Base-by-base conservation (phyloP, 2,329 filamentous ascomycete genomes). In the Stenocarpella maydis region DNA sequence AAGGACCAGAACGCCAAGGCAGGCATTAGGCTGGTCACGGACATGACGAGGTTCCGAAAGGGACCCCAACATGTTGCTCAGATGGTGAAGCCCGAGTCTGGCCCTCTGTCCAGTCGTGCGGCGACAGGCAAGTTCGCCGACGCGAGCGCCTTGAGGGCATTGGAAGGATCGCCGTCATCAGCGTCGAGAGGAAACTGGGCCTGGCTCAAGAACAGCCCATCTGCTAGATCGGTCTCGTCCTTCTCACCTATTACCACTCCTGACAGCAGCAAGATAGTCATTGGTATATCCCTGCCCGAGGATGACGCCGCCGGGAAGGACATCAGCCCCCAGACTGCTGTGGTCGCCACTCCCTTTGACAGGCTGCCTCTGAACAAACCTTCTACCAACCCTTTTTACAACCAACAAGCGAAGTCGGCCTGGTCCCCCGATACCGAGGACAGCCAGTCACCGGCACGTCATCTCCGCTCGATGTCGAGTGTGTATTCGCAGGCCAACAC, bases 11-110 rank as follows among this genome's bases (percentile, higher is more conserved):
- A 90, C 77, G 83, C 85, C 68, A 84, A 86, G 78, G 87, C 87
- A 10, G 89, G 89, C 15, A 92, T 92, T 75, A 90, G 83, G 72
- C 78, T 94, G 24, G 88, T 93, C 72, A 94, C 92, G 2, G 90
- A 90, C 75, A 90, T 93, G 82, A 82, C 88, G 71, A 82, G 78
- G 71, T 83, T 83, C 76, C 87, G 80, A 31, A 75, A 73, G 55
- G 81, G 82, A 34, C 78, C 77, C 73, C 83, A 76, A 77, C 84
- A 78, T 72, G 77, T 76, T 26, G 75, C 74, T 15, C 75, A 77
- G 45, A 75, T 79, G 9, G 75, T 77, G 63, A 77, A 71, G 60
- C 52, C 67, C 15, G 61, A 45, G 9, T 50, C 66, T 9, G 73
- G 67, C n/a, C 73, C 71, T 26, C 37, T 53, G 34, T 65, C 64